These are phyloP conservation scores for Pseudotsuga menziesii DNA, from an alignment of 75 land plant species.

Conservation along the genomic window DNA sequence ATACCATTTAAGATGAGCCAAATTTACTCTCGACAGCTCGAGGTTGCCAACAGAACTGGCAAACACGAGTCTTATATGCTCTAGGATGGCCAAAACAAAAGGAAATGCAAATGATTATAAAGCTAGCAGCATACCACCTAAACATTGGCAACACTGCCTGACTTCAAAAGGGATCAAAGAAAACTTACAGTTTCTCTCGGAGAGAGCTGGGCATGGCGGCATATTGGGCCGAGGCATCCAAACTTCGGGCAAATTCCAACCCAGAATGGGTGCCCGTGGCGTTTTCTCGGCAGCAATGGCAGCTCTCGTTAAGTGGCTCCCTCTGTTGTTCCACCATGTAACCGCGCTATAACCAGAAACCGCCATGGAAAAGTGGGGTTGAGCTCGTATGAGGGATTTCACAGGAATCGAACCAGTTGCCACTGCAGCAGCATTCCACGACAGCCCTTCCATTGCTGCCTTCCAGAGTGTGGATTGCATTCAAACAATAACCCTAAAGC, in stretches of 20 bases:
- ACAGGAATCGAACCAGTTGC: not conserved
- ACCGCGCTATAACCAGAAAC: not conserved
- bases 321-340: not conserved
- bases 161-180: not conserved
- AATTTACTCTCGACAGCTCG: too few species aligned
- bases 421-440: not conserved
- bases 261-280: not conserved
- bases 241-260: slow-evolving; percentile 5
- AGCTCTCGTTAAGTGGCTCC: not conserved
- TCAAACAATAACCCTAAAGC: too few species aligned
- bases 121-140: too few species aligned
- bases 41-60: too few species aligned
- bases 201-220: not conserved
- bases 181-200: not conserved
- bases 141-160: too few species aligned
- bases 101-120: too few species aligned
- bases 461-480: not conserved
- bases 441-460: slow-evolving; percentile 4
- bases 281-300: not conserved
- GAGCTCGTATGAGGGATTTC: not conserved
- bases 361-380: not conserved
- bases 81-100: too few species aligned
- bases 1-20: too few species aligned
- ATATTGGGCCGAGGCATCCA: not conserved
- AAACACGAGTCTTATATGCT: too few species aligned